A percentile compares a stretch with the other conserved stretches of the same genome.
phyloP scores from a whole-genome alignment of 73 alveolate genomes.

The Paramecium pentaurelia region DNA sequence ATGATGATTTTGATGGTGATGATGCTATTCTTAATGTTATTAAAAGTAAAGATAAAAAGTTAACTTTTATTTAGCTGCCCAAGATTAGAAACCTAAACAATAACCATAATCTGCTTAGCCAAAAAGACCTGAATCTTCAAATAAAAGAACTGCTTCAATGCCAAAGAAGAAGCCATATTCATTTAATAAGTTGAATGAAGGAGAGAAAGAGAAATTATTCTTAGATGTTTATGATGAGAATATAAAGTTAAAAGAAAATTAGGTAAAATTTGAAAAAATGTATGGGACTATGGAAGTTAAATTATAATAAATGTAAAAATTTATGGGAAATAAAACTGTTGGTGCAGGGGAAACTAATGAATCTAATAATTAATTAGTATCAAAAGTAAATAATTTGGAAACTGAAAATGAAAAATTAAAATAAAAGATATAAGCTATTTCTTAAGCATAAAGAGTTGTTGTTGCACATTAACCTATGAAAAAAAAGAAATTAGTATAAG shows the following conservation, averaged over 20 bases:
- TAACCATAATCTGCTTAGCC: neutral
- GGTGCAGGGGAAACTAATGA: neutral
- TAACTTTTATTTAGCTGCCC: neutral
- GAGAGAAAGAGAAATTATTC: slow-evolving; percentile 63
- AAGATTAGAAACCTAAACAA: slow-evolving; percentile 26
- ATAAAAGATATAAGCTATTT: neutral
- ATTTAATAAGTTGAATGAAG: slow-evolving; percentile 26
- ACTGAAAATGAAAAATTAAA: slow-evolving; percentile 16
- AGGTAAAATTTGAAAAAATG: slow-evolving; percentile 30
- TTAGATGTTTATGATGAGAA: slow-evolving; percentile 64
- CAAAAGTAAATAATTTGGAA: slow-evolving; percentile 22
- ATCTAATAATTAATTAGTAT: neutral
- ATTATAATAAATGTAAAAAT: slow-evolving; percentile 29
- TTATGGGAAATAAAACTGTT: neutral
- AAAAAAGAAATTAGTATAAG: slow-evolving; percentile 17
- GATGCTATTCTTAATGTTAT: neutral
- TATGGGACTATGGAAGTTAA: slow-evolving; percentile 35
- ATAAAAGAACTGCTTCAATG: neutral
- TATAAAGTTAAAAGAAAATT: slow-evolving; percentile 48
- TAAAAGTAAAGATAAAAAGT: neutral
- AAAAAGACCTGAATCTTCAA: neutral
- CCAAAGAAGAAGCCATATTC: slow-evolving; percentile 17
- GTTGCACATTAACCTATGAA: neutral
- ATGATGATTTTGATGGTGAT: slow-evolving; percentile 22
- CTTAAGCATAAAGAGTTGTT: slow-evolving; percentile 2